Base-by-base conservation (phyloP, 164 flowering plant genomes). In the Warburgia ugandensis region DNA sequence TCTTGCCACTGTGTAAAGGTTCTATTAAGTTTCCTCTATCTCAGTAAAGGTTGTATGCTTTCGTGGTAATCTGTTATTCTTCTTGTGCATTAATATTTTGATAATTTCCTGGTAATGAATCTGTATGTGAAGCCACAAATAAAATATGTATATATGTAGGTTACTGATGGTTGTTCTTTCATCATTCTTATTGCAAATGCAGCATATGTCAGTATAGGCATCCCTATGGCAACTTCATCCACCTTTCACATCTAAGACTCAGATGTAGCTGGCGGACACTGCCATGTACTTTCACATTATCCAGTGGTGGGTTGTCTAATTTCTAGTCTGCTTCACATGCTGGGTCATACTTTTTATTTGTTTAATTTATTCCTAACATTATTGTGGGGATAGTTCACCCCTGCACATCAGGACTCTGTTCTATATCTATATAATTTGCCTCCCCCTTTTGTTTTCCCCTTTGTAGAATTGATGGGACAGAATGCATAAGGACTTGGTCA, bases 231-330 rank as follows among this genome's bases (percentile, higher is more conserved):
- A n/a, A n/a, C n/a, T n/a, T n/a, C 1, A 16, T 45, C 26, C 20
- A 5, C 21, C 19, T 39, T 27, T n/a, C 5, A 19, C 49, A 45
- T 28, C 49, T 45, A 10, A 8, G 6, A 7, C 3, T 42, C 9
- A 16, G 20, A 27, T 45, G 49, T 32, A 5, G 49, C 17, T 45
- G 49, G 28, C 28, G 49, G 49, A 45, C 3, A 28, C 32, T 45
- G 49, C 17, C n/a, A 9, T 45, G 49, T 45, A 28, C 32, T 45
- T 45, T 32, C 20, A 13, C 31, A 45, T 43, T 22, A 29, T 4
- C 28, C 49, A n/a, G 28, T 45, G 49, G 49, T 45, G 32, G 28
- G 49, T 27, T 14, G 13, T 17, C 20, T 26, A 9, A 27, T 21
- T 27, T 13, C 29, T 43, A 43, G 29, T 25, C 47, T 43, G 13